These are phyloP conservation scores for Ogataea zsoltii DNA, from an alignment of 805 yeast genomes.

Conservation along the genomic window DNA sequence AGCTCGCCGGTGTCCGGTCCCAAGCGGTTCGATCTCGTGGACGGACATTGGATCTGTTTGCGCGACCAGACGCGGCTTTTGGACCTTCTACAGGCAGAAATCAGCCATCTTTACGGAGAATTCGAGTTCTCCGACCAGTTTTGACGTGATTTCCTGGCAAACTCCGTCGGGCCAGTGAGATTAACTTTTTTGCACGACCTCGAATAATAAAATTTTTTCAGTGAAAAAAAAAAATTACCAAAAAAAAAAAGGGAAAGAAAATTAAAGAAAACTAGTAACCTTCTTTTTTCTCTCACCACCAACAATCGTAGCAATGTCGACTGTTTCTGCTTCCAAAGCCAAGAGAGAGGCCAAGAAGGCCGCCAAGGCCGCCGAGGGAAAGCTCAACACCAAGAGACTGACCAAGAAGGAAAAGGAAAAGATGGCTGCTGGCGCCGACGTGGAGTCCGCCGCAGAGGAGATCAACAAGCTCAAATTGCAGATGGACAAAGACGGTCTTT, in stretches of 20 bases:
- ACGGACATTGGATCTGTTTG: slow-evolving; percentile 75
- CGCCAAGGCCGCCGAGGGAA: slow-evolving; percentile 85
- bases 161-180: not conserved
- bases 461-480: slow-evolving; percentile 88
- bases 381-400: slow-evolving; percentile 61
- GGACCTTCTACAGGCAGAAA: slow-evolving; percentile 52
- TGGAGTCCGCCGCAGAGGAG: slow-evolving; percentile 65
- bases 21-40: slow-evolving; percentile 72
- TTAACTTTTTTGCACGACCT: not conserved
- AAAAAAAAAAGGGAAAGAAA: not conserved
- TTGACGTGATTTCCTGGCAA: not conserved
- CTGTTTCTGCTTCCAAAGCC: slow-evolving; percentile 89
- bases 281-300: not conserved
- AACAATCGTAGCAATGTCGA: slow-evolving; percentile 35
- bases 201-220: not conserved
- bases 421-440: slow-evolving; percentile 49
- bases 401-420: slow-evolving; percentile 51
- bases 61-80: slow-evolving; percentile 58
- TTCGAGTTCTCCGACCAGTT: slow-evolving; percentile 22
- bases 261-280: not conserved
- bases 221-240: not conserved
- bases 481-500: slow-evolving; percentile 88
- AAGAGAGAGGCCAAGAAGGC: slow-evolving; percentile 97
- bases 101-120: slow-evolving; percentile 33
- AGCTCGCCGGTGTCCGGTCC: slow-evolving; percentile 95